Evolutionary conservation across 75 land plant genomes (phyloP), one percentile per base, ranked within the genome.

Genomic region (Sequoiadendron giganteum): DNA sequence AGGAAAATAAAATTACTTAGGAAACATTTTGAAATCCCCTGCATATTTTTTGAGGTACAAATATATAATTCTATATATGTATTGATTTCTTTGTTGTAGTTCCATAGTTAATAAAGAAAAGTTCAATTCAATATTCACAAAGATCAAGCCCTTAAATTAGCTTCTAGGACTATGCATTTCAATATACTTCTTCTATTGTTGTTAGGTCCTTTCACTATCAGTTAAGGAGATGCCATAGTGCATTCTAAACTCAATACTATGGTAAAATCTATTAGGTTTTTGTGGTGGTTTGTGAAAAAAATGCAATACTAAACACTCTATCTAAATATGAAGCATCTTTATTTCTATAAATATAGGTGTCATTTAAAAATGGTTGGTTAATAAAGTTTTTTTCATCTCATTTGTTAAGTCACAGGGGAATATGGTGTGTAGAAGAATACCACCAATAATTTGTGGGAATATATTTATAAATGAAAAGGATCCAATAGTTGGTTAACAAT

Each of bases 1-100:
- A 86, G 75, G 86, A 70, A 42, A 43, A 88, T 13, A 0, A 65
- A 88, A 81, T 6, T 19, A 40, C 28, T 45, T 81, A 81, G 47
- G 45, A 55, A 36, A 38, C 65, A 28, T 48, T 73, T n/a, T 73
- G 10, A 11, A 7, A 73, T 36, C 34, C 76, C 76, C 32, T 70
- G n/a, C 21, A 56, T 56, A 16, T n/a, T 56, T 56, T 56, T 56
- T 61, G 68, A 61, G 68, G 68, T 28, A 21, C 32, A 73, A 30
- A n/a, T 73, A 73, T 72, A 73, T 32, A 73, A 73, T 73, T 73
- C 10, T 73, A 73, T 32, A 73, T 73, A 73, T 73, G 11, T n/a
- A 73, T 73, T 19, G 25, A 73, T 72, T 8, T 72, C 9, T 32
- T 30, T 8, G 36, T 38, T n/a, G 8, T 32, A 30, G 36, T 73